These are phyloP conservation scores for Colletotrichum sojae DNA, from an alignment of 2,329 filamentous ascomycete species.

Conservation along the genomic window DNA sequence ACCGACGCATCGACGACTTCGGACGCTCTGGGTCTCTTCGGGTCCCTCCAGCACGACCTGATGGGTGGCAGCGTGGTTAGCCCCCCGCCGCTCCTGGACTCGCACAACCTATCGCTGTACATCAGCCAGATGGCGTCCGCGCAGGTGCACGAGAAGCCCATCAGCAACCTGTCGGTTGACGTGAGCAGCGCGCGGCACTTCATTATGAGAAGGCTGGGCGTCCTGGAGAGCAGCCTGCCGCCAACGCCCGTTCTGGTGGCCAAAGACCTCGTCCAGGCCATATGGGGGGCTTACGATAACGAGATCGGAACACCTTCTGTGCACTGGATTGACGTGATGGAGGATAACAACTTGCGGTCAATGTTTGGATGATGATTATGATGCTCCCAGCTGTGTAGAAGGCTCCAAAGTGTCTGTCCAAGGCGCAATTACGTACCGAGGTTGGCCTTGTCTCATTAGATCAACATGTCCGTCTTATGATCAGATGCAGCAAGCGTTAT, in stretches of 20 bases:
- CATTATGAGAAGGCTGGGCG: constrained; percentile 54
- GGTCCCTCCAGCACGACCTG: constrained; percentile 35
- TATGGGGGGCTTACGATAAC: constrained; percentile 58
- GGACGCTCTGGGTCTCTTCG: constrained; percentile 30
- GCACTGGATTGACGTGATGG: constrained; percentile 62
- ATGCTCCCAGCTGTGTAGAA: background rate
- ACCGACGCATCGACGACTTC: constrained; percentile 39
- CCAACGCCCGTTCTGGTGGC: constrained; percentile 59
- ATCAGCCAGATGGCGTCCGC: constrained; percentile 41
- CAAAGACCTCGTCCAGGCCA: constrained; percentile 56
- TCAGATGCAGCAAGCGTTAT: background rate
- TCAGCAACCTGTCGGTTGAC: constrained; percentile 50
- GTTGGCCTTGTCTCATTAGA: no score
- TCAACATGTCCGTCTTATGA: no score
- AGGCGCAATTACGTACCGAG: no score
- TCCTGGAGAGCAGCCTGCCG: constrained; percentile 56
- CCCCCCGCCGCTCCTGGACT: constrained; percentile 25
- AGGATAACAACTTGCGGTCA: constrained; percentile 49
- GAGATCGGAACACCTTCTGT: constrained; percentile 52
- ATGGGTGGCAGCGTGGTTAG: constrained; percentile 20
- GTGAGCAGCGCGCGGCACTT: constrained; percentile 56
- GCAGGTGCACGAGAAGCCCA: constrained; percentile 6
- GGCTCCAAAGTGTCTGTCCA: background rate
- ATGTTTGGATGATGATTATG: constrained; percentile 49
- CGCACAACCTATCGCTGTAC: constrained; percentile 31